Evolutionary conservation across 768 basidiomycete genomes (phyloP).

Genomic region (Sarcodon sp.): DNA sequence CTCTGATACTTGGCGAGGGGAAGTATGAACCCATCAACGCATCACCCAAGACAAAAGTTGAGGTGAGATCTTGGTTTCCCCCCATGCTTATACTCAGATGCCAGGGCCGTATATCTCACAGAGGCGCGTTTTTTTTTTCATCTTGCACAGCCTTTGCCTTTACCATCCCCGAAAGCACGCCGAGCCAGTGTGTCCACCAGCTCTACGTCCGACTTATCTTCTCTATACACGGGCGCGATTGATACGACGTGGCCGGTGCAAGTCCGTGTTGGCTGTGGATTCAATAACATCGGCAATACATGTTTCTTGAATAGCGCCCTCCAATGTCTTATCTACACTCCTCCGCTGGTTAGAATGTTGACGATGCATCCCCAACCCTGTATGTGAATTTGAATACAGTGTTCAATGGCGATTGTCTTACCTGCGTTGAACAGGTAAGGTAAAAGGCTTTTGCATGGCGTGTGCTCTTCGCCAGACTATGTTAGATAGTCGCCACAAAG

Average conservation of each 20-base stretch:
- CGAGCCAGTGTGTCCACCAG: background rate
- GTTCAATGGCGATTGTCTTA: background rate
- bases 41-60: slow-evolving; percentile 38
- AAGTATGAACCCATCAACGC: slow-evolving; percentile 78
- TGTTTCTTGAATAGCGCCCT: slow-evolving; percentile 94
- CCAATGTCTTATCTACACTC: slow-evolving; percentile 88
- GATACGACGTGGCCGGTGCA: slow-evolving; percentile 51
- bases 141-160: background rate
- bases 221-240: slow-evolving; percentile 39
- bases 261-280: slow-evolving; percentile 40
- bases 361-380: slow-evolving; percentile 43
- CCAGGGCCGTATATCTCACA: background rate
- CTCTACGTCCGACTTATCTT: slow-evolving; percentile 17
- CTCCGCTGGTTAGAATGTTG: slow-evolving; percentile 65
- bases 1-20: slow-evolving; percentile 55
- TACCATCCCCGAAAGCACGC: slow-evolving; percentile 5
- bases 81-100: background rate
- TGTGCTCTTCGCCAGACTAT: slow-evolving; percentile 56
- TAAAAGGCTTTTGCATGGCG: slow-evolving; percentile 60
- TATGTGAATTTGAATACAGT: slow-evolving; percentile 23
- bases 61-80: slow-evolving; percentile 24
- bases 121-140: too few relatives aligned
- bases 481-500: slow-evolving; percentile 33
- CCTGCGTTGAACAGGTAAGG: slow-evolving; percentile 19
- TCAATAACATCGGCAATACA: slow-evolving; percentile 84